Base-by-base conservation (phyloP, 148 eudicot species). In the Mesembryanthemum crystallinum region DNA sequence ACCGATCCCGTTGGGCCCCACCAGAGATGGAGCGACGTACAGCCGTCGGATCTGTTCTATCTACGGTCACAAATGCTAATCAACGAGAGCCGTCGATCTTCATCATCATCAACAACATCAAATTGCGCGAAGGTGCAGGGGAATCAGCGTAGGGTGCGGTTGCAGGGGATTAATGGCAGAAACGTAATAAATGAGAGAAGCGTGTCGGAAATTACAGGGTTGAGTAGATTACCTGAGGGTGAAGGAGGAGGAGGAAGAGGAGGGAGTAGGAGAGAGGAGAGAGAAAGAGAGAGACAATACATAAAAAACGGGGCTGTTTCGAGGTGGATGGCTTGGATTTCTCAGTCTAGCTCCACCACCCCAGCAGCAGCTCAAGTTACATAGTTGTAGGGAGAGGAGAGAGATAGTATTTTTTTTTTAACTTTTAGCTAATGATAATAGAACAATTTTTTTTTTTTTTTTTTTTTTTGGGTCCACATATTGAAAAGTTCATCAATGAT, bases 201-300 rank as follows among this genome's bases (percentile, higher is more conserved):
- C 52, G 94, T 89, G 91, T 94, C 98, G 82, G 98, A 94, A 83
- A 87, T 94, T 75, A 88, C 90, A 39, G 91, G 90, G 58, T 42
- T 91, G 78, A 91, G 90, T 71, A 93, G 98, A 88, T 74, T 76
- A 11, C 63, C 72, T n/a, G n/a, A n/a, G n/a, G n/a, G n/a, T 35
- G 49, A 49, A 45, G 54, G 63, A 23, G 57, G 33, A 51, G 23
- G 64, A 70, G 73, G 54, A 64, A 71, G 64, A 23, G 71, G 55
- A 7, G 49, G 69, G 13, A 67, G 66, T 55, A 68, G 79, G 32
- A 71, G 71, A 63, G 82, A 59, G 55, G 79, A 75, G 45, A 71
- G 81, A 57, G 66, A 72, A 69, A 77, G 45, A 13, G 73, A 71
- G 60, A 61, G 77, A 79, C 72, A 68, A 5, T 39, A 39, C 13